Base-by-base conservation (phyloP, 2,329 filamentous ascomycete species). In the Aspergillus neotritici region DNA sequence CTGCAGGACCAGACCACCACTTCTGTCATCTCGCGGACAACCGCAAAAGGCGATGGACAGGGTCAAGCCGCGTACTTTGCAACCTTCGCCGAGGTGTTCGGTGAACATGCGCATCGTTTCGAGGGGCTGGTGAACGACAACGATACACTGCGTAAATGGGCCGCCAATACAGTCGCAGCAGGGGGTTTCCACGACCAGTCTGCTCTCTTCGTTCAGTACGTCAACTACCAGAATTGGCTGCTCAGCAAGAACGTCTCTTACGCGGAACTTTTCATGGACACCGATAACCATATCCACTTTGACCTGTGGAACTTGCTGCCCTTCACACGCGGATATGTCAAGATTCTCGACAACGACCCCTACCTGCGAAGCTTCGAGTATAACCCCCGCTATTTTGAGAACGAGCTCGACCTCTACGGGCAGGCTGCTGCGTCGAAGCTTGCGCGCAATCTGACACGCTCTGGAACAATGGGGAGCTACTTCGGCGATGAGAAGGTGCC, bases 1-100 rank as follows among this genome's bases (percentile, higher is more conserved):
- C 41, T 61, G 31, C 57, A 63, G 44, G 60, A 61, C 32, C 57
- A 62, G 31, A 62, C 57, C 13, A 56, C 53, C 9, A 56, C 55
- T 4, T 49, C 44, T 12, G 51, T 61, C 7, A 30, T 13, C 13
- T 50, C 53, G 0, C 25, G 42, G 5, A 45, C 46, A 13, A 54
- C 33, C 5, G 5, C 37, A 3, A 34, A 34, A 7, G 50, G 49
- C n/a, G 32, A 25, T 3, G 56, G 54, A 3, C 56, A 60, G 21
- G 57, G 60, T 2, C 54, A 61, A 38, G 58, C 53, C 7, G 50
- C 38, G 3, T 62, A 50, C 39, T 62, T 61, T 35, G 55, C 56
- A 9, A 60, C 50, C 17, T 59, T 62, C 44, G 57, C 47, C 8
- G 58, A 60, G 34, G 46, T 38, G 1, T 55, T 62, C 21, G 53